phyloP scores from a whole-genome alignment of 768 basidiomycete species.

The Serpula lacrymans region DNA sequence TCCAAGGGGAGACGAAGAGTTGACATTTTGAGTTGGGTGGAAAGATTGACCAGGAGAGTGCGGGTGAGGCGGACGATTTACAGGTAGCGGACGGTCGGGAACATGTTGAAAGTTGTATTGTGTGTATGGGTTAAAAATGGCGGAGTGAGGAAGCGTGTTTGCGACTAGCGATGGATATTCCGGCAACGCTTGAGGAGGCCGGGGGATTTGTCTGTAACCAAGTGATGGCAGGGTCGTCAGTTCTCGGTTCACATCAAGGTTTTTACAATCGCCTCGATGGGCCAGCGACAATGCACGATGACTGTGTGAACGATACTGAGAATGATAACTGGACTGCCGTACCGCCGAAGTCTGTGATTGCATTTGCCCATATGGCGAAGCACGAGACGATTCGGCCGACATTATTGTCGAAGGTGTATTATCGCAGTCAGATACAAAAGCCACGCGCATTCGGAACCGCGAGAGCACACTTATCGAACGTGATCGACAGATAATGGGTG shows the following conservation, averaged over 20 bases:
- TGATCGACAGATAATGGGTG: constrained; percentile 14
- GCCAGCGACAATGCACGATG: constrained; percentile 13
- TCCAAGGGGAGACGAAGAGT: constrained; percentile 41
- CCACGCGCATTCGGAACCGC: constrained; percentile 12
- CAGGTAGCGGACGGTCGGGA: constrained; percentile 27
- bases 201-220: constrained; percentile 52
- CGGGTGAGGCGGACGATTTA: constrained; percentile 48
- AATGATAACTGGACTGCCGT: constrained; percentile 16
- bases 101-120: constrained; percentile 45
- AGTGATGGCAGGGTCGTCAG: constrained; percentile 41
- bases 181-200: constrained; percentile 54
- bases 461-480: constrained; percentile 9
- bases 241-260: constrained; percentile 37
- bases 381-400: constrained; percentile 33
- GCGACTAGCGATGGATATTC: constrained; percentile 27
- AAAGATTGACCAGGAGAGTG: constrained; percentile 34
- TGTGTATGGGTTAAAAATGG: constrained; percentile 48
- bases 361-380: constrained; percentile 21
- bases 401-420: constrained; percentile 18
- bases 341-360: constrained; percentile 30
- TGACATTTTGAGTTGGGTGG: constrained; percentile 37
- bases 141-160: constrained; percentile 26
- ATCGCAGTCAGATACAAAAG: constrained; percentile 7
- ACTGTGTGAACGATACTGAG: constrained; percentile 20
- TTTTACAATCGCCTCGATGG: constrained; percentile 20